phyloP scores from a whole-genome alignment of 179 eudicot species.

The Vitellaria paradoxa region DNA sequence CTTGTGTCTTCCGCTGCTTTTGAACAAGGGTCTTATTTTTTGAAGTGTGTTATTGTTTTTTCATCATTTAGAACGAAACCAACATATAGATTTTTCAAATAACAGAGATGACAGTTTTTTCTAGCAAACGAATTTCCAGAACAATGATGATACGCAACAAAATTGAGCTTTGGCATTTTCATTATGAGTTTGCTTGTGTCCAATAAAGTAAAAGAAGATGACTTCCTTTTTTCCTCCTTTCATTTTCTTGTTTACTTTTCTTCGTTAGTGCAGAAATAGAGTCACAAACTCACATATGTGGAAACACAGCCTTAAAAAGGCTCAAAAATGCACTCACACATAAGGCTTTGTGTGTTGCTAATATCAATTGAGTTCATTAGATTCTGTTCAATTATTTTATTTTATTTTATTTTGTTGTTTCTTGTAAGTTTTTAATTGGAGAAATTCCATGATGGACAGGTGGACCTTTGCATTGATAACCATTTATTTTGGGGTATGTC shows the following conservation, averaged over 20 bases:
- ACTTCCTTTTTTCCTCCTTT: background rate
- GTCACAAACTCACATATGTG: background rate
- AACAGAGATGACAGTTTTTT: no score
- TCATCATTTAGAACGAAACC: no score
- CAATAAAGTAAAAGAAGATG: background rate
- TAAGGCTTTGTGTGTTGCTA: no score
- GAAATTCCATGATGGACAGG: constrained; percentile 41
- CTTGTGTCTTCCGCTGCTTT: no score
- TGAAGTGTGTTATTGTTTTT: no score
- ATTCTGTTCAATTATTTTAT: no score
- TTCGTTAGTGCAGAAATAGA: background rate
- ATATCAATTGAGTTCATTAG: no score
- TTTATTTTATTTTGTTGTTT: no score
- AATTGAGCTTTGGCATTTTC: background rate
- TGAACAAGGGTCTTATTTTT: no score
- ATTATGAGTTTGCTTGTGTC: background rate
- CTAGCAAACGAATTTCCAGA: no score
- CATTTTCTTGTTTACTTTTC: background rate
- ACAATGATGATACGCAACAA: background rate
- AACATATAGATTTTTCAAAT: no score
- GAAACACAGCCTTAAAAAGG: background rate
- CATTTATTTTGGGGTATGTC: constrained; percentile 86
- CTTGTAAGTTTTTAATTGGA: no score
- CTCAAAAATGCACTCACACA: background rate
- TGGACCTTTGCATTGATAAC: constrained; percentile 90